phyloP scores from a whole-genome alignment of 2,329 filamentous ascomycete species.

The Paraphoma sp. region DNA sequence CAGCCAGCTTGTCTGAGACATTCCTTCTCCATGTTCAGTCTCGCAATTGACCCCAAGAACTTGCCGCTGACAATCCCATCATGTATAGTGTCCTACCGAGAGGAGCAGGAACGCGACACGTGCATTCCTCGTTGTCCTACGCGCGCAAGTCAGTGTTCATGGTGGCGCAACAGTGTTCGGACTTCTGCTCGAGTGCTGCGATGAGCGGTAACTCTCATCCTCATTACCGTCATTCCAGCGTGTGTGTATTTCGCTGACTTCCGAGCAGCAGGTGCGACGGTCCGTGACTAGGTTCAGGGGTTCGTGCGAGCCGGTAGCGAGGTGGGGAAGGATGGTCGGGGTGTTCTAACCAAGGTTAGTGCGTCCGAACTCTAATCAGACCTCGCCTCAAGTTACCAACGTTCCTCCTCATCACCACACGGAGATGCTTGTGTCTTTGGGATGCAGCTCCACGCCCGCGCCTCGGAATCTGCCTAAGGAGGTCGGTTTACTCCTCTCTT shows the following conservation, averaged over 20 bases:
- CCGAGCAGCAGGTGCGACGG: not conserved
- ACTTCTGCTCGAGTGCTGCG: too few species aligned
- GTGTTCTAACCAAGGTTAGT: conserved; percentile 3
- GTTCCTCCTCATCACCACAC: not conserved
- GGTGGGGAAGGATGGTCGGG: not conserved
- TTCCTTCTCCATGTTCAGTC: not conserved
- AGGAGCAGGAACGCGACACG: too few species aligned
- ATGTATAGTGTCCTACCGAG: too few species aligned
- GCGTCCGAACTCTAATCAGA: conserved; percentile 8
- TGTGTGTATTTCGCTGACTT: not conserved
- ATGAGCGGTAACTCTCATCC: not conserved
- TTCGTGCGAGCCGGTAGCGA: conserved; percentile 1
- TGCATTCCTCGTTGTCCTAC: too few species aligned
- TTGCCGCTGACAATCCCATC: too few species aligned
- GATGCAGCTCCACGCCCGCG: too few species aligned
- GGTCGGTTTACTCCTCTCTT: too few species aligned
- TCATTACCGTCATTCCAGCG: not conserved
- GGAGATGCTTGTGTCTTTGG: not conserved
- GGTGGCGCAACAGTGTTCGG: too few species aligned
- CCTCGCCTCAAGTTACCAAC: not conserved
- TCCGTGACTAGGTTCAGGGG: conserved; percentile 1
- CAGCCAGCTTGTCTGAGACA: not conserved
- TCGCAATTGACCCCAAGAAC: not conserved
- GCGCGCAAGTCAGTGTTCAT: too few species aligned
- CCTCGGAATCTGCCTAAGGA: too few species aligned